These are phyloP conservation scores for Elongisporangium prolatum DNA, from an alignment of 352 stramenopile species.

Conservation along the genomic window DNA sequence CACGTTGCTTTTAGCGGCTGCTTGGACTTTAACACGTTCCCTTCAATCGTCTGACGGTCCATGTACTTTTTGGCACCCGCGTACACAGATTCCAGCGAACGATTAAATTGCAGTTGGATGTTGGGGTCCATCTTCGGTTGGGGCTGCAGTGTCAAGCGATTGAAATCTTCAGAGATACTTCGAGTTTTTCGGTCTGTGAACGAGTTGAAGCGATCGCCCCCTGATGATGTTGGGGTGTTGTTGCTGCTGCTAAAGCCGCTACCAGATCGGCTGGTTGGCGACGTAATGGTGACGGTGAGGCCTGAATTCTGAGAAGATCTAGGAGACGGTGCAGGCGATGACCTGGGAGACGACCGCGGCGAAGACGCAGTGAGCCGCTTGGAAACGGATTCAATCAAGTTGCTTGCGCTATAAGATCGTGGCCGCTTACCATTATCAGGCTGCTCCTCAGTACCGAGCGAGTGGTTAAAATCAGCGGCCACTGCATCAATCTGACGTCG, in stretches of 20 bases:
- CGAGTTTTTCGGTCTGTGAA: slow-evolving; percentile 54
- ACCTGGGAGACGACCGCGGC: slow-evolving; percentile 55
- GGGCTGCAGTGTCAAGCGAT: slow-evolving; percentile 40
- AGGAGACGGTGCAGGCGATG: slow-evolving; percentile 46
- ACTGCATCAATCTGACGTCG: slow-evolving; percentile 86
- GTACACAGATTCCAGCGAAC: slow-evolving; percentile 82
- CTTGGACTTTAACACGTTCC: slow-evolving; percentile 52
- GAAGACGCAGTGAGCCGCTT: slow-evolving; percentile 76
- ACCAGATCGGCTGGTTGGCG: slow-evolving; percentile 43
- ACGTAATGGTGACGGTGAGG: slow-evolving; percentile 74
- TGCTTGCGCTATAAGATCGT: slow-evolving; percentile 81
- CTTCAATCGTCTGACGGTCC: slow-evolving; percentile 58
- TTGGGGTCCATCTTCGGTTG: slow-evolving; percentile 85
- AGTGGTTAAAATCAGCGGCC: slow-evolving; percentile 82
- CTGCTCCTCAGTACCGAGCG: slow-evolving; percentile 61
- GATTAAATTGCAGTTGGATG: slow-evolving; percentile 80
- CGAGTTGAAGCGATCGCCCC: slow-evolving; percentile 47
- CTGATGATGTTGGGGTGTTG: slow-evolving; percentile 59
- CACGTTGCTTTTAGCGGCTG: slow-evolving; percentile 73
- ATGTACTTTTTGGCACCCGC: slow-evolving; percentile 84
- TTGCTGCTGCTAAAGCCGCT: slow-evolving; percentile 46
- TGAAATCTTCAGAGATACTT: slow-evolving; percentile 78
- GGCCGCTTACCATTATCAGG: slow-evolving; percentile 46
- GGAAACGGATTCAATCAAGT: slow-evolving; percentile 76
- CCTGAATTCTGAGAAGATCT: slow-evolving; percentile 25